Conservation (phyloP, 371 early-diverging fungal genomes). For the Mortierella sp. region DNA sequence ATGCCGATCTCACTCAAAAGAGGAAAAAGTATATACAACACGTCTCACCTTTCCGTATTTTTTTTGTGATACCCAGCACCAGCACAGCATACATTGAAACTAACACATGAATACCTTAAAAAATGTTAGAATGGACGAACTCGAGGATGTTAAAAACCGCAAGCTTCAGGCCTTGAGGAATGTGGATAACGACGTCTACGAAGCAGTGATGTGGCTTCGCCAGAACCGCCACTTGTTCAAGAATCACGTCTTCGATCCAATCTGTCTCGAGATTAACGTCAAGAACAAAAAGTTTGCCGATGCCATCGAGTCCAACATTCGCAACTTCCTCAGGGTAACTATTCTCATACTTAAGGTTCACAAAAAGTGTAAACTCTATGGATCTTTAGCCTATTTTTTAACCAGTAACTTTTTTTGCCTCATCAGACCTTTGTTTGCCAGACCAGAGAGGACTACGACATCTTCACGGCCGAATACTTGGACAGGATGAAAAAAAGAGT, state of each 20-base stretch:
- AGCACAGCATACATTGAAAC: not conserved
- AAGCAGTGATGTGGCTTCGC: constrained; percentile 76
- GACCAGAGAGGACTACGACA: constrained; percentile 80
- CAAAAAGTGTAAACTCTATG: no score
- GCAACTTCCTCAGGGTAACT: constrained; percentile 63
- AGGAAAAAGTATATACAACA: constrained; percentile 25
- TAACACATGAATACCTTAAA: constrained; percentile 21
- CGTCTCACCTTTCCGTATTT: not conserved
- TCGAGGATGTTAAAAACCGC: constrained; percentile 69
- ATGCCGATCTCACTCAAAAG: constrained; percentile 15
- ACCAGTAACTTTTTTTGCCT: not conserved
- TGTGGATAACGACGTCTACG: constrained; percentile 64
- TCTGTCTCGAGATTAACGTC: constrained; percentile 75
- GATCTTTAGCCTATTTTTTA: not conserved
- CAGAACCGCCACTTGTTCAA: constrained; percentile 73
- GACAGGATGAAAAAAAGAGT: constrained; percentile 72
- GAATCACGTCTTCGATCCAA: constrained; percentile 82
- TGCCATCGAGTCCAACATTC: constrained; percentile 72
- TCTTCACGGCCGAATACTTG: constrained; percentile 71
- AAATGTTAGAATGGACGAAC: constrained; percentile 58
- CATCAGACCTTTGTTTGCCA: constrained; percentile 85
- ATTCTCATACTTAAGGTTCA: not conserved
- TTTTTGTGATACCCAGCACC: not conserved
- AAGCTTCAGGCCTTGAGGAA: constrained; percentile 62
- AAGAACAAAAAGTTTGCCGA: constrained; percentile 72